Evolutionary conservation across 2,329 filamentous ascomycete species (phyloP), one percentile per base, ranked within the genome.

Genomic region (Microcyclospora tardicrescens): DNA sequence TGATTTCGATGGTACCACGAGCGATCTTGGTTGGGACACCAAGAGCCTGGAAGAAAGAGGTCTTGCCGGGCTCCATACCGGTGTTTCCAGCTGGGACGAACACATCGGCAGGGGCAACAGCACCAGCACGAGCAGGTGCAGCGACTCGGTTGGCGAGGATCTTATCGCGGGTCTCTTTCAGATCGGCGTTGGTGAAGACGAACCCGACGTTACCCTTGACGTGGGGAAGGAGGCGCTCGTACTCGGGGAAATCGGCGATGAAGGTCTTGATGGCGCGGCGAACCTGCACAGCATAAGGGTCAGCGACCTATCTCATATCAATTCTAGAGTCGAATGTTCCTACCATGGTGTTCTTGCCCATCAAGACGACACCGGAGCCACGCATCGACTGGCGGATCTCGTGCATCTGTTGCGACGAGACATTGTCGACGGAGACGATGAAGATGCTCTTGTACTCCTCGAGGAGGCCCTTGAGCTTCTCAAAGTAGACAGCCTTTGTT

Each of bases 301-400:
- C 8, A 24, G 19, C 19, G 19, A 24, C 19, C 8, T 8, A 8
- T 24, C 19, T 24, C 8, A 24, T 8, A 24, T 24, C 19, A 24
- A 24, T 6, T 12, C 13, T 2, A 27, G 16, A 12, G 35, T 8
- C 4, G 8, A 4, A 24, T 4, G 8, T 24, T 56, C 73, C 44
- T 69, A 91, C 89, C 91, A 98, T 98, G 70, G 91, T 98, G 81
- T 98, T 98, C 82, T 95, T 96, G 66, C 89, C 91, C 91, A 96
- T 96, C 72, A 98, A 76, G 59, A 98, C 87, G 58, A 96, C 83
- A 70, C 78, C 87, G 69, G 93, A 72, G 49, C 81, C 81, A 66
- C 91, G 87, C 67, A 98, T 83, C 61, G 84, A 71, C 61, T 81
- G 72, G 67, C 91, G 84, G 69, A 98, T 96, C 79, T 98, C 91